Base-by-base conservation (phyloP, 257 asterid species). In the Cordia subcordata region DNA sequence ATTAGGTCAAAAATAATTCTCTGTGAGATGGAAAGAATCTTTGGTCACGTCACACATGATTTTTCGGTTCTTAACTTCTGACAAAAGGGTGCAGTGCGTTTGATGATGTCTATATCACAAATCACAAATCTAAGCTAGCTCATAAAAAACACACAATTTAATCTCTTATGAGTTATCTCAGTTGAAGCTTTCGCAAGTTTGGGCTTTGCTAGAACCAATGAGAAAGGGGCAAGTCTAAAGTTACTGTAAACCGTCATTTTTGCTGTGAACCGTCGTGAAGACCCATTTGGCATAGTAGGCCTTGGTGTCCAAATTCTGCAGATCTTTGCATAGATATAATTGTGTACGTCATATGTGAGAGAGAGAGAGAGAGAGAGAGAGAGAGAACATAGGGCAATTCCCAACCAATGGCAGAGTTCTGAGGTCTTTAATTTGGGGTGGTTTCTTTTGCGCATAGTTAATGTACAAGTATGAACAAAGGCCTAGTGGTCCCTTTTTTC, bases 41-140 rank as follows among this genome's bases (percentile, higher is more conserved):
- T 85, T 82, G 69, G 75, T 81, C 85, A 76, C 83, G 85, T 82
- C 93, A 85, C 33, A 67, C 80, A 77, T 45, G 86, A 82, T 81
- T 74, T 79, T 73, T 80, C 81, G 69, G 78, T 75, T 83, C 79
- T 79, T 67, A 70, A 78, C 72, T 62, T 65, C 59, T 63, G 83
- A 73, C 74, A 71, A 61, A 79, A 69, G 70, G 64, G 35, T 27
- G 35, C 10, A 3, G 47, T 10, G 47, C 10, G 4, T 35, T 18
- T 35, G 47, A 35, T 61, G 44, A 35, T 18, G 49, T 45, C 19
- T 42, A 4, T 42, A 14, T 42, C 47, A 42, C 12, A 8, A 42
- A 11, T 42, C 47, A 42, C 47, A 42, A 11, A 42, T 42, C 47
- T 42, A 42, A 42, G 47, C n/a, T 27, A 27, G 35, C 9, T 39